Percentiles rank a stretch among this genome's conserved stretches.
Conservation (phyloP, 140 eudicot species). For the Erigeron philadelphicus region DNA sequence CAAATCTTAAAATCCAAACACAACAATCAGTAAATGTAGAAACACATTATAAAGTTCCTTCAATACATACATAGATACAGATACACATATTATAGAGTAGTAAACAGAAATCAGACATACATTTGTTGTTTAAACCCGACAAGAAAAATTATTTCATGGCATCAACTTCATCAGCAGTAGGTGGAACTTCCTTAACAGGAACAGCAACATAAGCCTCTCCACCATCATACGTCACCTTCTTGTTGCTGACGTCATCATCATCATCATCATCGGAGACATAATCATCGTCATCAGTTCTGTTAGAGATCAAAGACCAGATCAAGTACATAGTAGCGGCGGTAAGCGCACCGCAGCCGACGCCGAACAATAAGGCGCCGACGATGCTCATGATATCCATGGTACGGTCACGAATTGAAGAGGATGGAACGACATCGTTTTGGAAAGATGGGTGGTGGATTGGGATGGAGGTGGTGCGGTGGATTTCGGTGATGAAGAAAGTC, state of each 20-base stretch:
- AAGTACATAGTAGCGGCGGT: slow-evolving; percentile 70
- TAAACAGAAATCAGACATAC: slow-evolving; percentile 15
- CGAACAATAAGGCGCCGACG: slow-evolving; percentile 70
- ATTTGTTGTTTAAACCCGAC: not conserved
- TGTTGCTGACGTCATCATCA: slow-evolving; percentile 34
- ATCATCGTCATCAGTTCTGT: slow-evolving; percentile 31
- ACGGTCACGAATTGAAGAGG: slow-evolving; percentile 53
- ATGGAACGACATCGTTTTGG: slow-evolving; percentile 20
- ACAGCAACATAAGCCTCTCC: slow-evolving; percentile 19
- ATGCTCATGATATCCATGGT: slow-evolving; percentile 76
- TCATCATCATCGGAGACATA: slow-evolving; percentile 32
- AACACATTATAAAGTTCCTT: too few species aligned
- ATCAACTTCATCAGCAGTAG: slow-evolving; percentile 34
- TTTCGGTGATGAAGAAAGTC: slow-evolving; percentile 37
- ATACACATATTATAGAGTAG: too few species aligned
- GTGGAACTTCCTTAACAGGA: slow-evolving; percentile 30
- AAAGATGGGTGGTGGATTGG: slow-evolving; percentile 10
- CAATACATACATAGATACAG: too few species aligned
- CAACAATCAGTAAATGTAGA: not conserved
- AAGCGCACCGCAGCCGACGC: slow-evolving; percentile 85
- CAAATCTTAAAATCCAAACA: slow-evolving; percentile 21
- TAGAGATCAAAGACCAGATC: slow-evolving; percentile 53
- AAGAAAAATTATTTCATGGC: slow-evolving; percentile 30
- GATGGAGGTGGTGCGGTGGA: slow-evolving; percentile 28
- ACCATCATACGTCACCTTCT: not conserved